Base-by-base conservation (phyloP, 768 basidiomycete species). In the Auricularia heimuer region DNA sequence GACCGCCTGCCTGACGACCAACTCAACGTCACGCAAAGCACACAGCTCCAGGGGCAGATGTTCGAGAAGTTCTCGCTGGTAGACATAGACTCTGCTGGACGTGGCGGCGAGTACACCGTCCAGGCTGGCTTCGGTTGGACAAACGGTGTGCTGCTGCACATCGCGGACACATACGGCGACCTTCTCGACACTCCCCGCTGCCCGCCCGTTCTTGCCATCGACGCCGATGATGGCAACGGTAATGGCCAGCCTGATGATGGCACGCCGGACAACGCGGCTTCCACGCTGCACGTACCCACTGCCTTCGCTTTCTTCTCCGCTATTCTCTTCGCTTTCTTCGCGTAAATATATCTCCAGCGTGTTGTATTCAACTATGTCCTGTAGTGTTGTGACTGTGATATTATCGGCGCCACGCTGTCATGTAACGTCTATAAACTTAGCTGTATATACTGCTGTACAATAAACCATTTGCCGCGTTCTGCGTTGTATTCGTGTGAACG, bases 41-140 rank as follows among this genome's bases (percentile, higher is more conserved):
- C 82, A 44, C 80, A 77, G 70, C 36, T 42, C 16, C 24, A n/a
- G 61, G 54, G 54, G 0, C 68, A 92, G 87, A 92, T 93, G 89
- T 94, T 86, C 67, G 92, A 93, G 74, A 92, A 94, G 74, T 94
- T 94, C 77, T 92, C 90, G 3, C 83, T 81, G 51, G 72, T 84
- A 10, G 86, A 96, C 65, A 81, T 94, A 37, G 87, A 91, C 74
- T 87, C 86, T 2, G 86, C 89, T 2, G 92, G 92, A 4, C 77
- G 77, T 12, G 92, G 91, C 6, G 92, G 92, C 33, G 92, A 94
- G 78, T 96, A 97, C 69, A 89, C 85, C 2, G 93, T 94, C 3
- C 90, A 93, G 75, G 85, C 83, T 63, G 67, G 91, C 24, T 93
- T 93, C 71, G 90, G 92, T 18, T 94, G 92, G 92, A 92, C 90